phyloP scores from a whole-genome alignment of 2,329 filamentous ascomycete genomes.

The Elsinoe fawcettii region DNA sequence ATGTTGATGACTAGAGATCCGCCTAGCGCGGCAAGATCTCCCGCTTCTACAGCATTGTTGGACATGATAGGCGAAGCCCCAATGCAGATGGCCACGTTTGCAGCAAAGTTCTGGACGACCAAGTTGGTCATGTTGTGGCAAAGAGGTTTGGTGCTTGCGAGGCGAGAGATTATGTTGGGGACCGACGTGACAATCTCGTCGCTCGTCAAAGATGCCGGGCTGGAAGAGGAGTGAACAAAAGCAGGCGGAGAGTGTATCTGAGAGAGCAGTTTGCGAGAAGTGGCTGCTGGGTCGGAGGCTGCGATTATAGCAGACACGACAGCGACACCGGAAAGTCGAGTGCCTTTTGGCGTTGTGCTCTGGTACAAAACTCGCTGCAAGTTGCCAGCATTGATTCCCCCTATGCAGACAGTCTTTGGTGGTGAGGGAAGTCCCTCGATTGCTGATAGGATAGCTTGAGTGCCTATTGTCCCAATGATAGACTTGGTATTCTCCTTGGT shows the following conservation, averaged over 20 bases:
- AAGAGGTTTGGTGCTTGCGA: constrained; percentile 60
- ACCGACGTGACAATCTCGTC: constrained; percentile 24
- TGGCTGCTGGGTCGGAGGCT: constrained; percentile 56
- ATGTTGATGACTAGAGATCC: constrained; percentile 87
- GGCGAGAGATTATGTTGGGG: constrained; percentile 43
- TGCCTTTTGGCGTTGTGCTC: constrained; percentile 40
- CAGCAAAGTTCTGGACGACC: constrained; percentile 90
- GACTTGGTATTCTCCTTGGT: constrained; percentile 85
- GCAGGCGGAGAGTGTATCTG: constrained; percentile 44
- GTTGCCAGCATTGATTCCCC: constrained; percentile 74
- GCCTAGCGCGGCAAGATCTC: constrained; percentile 67
- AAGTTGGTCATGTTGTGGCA: constrained; percentile 97
- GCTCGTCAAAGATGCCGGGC: constrained; percentile 26
- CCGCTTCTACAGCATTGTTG: constrained; percentile 73
- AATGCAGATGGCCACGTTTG: constrained; percentile 77
- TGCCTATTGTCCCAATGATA: constrained; percentile 66
- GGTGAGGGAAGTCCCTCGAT: constrained; percentile 43
- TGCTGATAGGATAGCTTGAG: constrained; percentile 56
- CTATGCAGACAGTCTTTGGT: constrained; percentile 72
- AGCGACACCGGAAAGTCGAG: constrained; percentile 72
- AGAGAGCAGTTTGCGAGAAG: constrained; percentile 51
- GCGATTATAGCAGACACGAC: constrained; percentile 84
- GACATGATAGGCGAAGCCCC: constrained; percentile 94
- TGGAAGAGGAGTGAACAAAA: constrained; percentile 24
- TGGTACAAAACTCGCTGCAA: constrained; percentile 67